phyloP scores from a whole-genome alignment of 2,329 filamentous ascomycete species.

The Colletotrichum sidae region DNA sequence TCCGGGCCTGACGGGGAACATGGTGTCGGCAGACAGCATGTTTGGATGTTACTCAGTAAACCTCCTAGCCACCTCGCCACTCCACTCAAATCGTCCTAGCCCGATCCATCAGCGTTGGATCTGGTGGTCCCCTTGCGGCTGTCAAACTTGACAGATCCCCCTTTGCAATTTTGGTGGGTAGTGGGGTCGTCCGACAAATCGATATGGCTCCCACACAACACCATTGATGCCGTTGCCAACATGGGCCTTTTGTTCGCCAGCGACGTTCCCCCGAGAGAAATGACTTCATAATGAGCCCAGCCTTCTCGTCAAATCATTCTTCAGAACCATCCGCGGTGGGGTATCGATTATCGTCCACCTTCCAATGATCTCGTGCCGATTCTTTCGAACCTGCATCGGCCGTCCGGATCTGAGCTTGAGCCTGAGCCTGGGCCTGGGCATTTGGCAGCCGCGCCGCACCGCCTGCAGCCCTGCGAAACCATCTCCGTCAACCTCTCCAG shows the following conservation, averaged over 20 bases:
- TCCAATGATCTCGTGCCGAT: slow-evolving; percentile 26
- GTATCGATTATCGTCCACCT: slow-evolving; percentile 14
- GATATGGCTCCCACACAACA: slow-evolving; percentile 13
- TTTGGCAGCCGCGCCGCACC: not conserved
- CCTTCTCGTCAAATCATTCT: slow-evolving; percentile 25
- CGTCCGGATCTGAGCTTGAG: slow-evolving; percentile 18
- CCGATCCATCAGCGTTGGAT: slow-evolving; percentile 38
- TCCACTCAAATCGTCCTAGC: slow-evolving; percentile 30
- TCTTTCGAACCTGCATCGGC: slow-evolving; percentile 6
- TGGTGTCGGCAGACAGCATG: slow-evolving; percentile 31
- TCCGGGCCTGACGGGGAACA: slow-evolving; percentile 28
- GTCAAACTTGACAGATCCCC: slow-evolving; percentile 39
- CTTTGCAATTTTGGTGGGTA: slow-evolving; percentile 29
- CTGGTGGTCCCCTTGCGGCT: slow-evolving; percentile 35
- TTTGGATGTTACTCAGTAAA: slow-evolving; percentile 29
- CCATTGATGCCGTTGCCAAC: slow-evolving; percentile 1
- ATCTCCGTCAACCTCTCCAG: not conserved
- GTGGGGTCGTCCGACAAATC: slow-evolving; percentile 17
- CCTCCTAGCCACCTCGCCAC: slow-evolving; percentile 34
- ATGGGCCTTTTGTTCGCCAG: slow-evolving; percentile 13
- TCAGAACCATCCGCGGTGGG: slow-evolving; percentile 6
- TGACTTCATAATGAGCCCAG: slow-evolving; percentile 38
- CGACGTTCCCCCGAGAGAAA: slow-evolving; percentile 12
- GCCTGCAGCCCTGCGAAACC: slow-evolving; percentile 11
- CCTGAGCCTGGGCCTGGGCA: slow-evolving; percentile 3